phyloP scores from a whole-genome alignment of 306 rosid species.

The Notholithocarpus densiflorus region DNA sequence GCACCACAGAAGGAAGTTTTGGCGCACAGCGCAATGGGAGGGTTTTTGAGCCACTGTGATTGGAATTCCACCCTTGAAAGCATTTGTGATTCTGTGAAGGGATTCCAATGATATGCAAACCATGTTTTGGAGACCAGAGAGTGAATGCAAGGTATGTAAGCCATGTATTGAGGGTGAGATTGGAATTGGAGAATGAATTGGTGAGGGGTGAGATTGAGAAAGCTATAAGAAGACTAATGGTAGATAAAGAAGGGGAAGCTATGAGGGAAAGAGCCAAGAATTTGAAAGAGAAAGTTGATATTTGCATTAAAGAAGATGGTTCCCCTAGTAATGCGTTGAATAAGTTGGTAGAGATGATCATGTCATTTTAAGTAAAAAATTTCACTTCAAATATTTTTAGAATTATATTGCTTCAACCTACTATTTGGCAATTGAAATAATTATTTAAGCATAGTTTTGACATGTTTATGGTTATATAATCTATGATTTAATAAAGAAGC shows the following conservation, averaged over 20 bases:
- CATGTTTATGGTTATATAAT: too few species aligned
- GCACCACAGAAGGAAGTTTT: conserved; percentile 42
- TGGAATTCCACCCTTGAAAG: conserved; percentile 45
- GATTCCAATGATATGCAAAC: conserved; percentile 30
- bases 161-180: conserved; percentile 33
- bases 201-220: background rate
- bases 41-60: conserved; percentile 52
- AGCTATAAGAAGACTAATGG: background rate
- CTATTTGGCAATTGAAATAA: too few species aligned
- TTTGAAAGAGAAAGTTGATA: background rate
- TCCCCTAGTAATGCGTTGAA: background rate
- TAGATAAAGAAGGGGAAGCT: background rate
- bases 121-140: conserved; percentile 30
- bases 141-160: conserved; percentile 33
- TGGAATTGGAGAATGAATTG: background rate
- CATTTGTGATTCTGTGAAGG: conserved; percentile 24
- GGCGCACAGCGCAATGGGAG: conserved; percentile 36
- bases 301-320: background rate
- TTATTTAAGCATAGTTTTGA: too few species aligned
- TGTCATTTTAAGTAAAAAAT: too few species aligned
- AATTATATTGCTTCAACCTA: too few species aligned
- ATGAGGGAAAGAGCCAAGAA: background rate
- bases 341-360: background rate
- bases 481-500: too few species aligned
- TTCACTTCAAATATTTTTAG: too few species aligned